These are phyloP conservation scores for Tetrapyrgos nigripes DNA, from an alignment of 1,284 basidiomycete genomes.

Conservation along the genomic window DNA sequence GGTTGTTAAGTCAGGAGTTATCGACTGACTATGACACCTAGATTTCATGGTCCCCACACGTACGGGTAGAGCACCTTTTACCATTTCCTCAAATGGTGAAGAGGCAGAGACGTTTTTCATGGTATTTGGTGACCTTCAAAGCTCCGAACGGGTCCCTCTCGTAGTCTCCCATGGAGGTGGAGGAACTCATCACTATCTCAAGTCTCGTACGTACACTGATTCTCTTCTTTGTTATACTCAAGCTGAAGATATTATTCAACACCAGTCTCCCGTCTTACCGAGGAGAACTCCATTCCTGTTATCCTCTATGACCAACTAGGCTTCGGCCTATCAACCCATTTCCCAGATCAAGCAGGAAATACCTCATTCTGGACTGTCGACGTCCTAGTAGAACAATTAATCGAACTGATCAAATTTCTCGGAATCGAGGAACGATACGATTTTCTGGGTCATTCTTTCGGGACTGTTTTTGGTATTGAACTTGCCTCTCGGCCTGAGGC, in stretches of 20 bases:
- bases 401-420: constrained; percentile 47
- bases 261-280: constrained; percentile 40
- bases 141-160: background rate
- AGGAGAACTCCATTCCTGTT: constrained; percentile 40
- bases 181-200: constrained; percentile 1
- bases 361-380: constrained; percentile 49
- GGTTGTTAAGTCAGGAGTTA: too few relatives aligned
- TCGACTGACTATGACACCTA: too few relatives aligned
- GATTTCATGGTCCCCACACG: too few relatives aligned
- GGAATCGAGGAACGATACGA: constrained; percentile 43
- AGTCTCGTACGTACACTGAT: background rate
- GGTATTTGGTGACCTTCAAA: background rate
- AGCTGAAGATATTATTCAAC: constrained; percentile 17
- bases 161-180: background rate
- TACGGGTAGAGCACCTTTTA: constrained; percentile 3
- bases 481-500: constrained; percentile 45
- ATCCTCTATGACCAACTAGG: constrained; percentile 58
- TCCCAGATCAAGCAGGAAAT: constrained; percentile 43
- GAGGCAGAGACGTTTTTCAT: background rate
- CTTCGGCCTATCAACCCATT: constrained; percentile 52
- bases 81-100: background rate
- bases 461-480: constrained; percentile 41
- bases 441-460: constrained; percentile 56
- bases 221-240: background rate
- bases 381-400: constrained; percentile 53